Percentiles rank a stretch among this genome's conserved stretches.
Conservation (phyloP, 1,284 basidiomycete species). For the Puccinia coronata region DNA sequence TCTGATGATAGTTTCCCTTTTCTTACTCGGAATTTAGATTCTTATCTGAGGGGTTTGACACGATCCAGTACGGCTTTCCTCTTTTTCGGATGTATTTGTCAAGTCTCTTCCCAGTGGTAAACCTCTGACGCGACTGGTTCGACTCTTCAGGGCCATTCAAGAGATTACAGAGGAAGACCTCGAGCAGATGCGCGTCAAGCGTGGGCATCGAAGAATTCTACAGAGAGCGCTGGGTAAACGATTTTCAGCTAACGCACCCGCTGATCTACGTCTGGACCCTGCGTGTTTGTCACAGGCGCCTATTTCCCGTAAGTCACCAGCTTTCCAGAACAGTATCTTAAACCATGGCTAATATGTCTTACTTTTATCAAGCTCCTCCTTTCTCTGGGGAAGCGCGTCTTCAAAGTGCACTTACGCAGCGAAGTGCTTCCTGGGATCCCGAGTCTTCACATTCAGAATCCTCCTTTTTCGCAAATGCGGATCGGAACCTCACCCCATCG, state of each 20-base stretch:
- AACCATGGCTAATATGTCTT: not conserved
- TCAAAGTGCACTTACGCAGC: not conserved
- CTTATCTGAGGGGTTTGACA: slow-evolving; percentile 38
- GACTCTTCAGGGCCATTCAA: slow-evolving; percentile 30
- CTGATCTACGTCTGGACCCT: slow-evolving; percentile 4
- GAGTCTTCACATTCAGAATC: slow-evolving; percentile 18
- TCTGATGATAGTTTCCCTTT: slow-evolving; percentile 1
- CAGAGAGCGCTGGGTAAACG: slow-evolving; percentile 34
- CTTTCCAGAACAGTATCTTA: not conserved
- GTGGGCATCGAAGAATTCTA: slow-evolving; percentile 41
- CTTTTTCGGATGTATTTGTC: not conserved
- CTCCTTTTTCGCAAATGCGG: not conserved
- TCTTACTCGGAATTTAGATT: slow-evolving; percentile 29
- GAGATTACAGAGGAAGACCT: slow-evolving; percentile 48
- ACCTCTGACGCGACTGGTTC: not conserved
- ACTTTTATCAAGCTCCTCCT: slow-evolving; percentile 7
- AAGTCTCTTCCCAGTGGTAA: not conserved
- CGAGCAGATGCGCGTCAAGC: slow-evolving; percentile 43
- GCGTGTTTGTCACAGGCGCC: not conserved
- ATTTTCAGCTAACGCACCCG: not conserved
- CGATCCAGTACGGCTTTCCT: slow-evolving; percentile 11
- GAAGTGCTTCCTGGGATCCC: not conserved
- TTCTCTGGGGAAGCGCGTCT: not conserved
- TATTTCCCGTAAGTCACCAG: slow-evolving; percentile 9
- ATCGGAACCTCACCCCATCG: not conserved